These are phyloP conservation scores for Tagetes erecta DNA, from an alignment of 129 eudicot species.

Conservation along the genomic window DNA sequence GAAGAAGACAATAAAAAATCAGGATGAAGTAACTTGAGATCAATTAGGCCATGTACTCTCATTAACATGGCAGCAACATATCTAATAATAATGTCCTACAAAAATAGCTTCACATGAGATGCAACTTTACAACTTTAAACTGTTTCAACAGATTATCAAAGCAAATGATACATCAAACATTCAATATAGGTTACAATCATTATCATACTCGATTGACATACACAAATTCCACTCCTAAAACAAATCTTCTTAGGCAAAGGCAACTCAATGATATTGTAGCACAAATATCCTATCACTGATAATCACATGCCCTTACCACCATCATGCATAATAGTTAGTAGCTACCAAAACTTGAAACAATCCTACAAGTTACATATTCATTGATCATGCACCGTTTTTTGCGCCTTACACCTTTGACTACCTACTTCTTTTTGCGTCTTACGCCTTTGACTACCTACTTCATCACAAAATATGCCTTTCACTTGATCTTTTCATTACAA, in stretches of 20 bases:
- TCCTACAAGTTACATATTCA: too few species aligned
- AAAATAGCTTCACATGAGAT: too few species aligned
- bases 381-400: too few species aligned
- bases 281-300: not conserved
- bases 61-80: not conserved
- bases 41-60: not conserved
- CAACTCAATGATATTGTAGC: not conserved
- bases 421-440: too few species aligned
- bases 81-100: not conserved
- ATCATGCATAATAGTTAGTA: too few species aligned
- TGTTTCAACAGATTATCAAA: not conserved
- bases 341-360: too few species aligned
- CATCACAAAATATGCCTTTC: too few species aligned
- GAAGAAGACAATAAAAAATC: not conserved
- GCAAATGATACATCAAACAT: not conserved
- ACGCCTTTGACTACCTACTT: too few species aligned
- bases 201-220: not conserved
- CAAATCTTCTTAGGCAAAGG: not conserved
- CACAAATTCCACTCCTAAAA: not conserved
- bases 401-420: too few species aligned
- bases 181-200: not conserved
- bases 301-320: too few species aligned
- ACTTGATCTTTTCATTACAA: too few species aligned
- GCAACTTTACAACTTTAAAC: too few species aligned
- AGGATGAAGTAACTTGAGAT: constrained; percentile 2